A percentile compares a stretch with the other conserved stretches of the same genome.
Conservation (phyloP, 2,329 filamentous ascomycete genomes). For the Sporothrix humicola region DNA sequence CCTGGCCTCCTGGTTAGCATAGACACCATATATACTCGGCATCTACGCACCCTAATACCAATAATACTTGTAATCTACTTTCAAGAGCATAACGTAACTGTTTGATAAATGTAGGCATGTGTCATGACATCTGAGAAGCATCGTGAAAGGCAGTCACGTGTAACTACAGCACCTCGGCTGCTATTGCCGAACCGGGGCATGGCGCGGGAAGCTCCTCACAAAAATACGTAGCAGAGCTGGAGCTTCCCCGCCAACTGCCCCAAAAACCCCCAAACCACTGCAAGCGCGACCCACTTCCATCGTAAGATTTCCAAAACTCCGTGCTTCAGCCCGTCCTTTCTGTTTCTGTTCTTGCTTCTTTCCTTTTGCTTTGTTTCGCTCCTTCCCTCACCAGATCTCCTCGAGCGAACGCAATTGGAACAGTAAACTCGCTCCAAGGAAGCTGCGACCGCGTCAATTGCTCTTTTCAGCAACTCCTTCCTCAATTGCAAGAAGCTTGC, state of each 20-base stretch:
- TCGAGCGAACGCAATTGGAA: too few species aligned
- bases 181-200: conserved; percentile 3
- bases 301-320: background rate
- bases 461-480: background rate
- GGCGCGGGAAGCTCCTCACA: conserved; percentile 1
- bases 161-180: conserved; percentile 9
- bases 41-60: background rate
- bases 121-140: too few species aligned
- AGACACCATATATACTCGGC: background rate
- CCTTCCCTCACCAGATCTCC: too few species aligned
- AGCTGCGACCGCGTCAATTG: background rate
- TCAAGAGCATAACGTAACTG: too few species aligned
- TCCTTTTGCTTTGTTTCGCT: too few species aligned
- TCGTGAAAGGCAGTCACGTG: conserved; percentile 11
- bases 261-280: too few species aligned
- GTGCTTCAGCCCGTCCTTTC: background rate
- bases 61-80: background rate
- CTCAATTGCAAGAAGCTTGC: too few species aligned
- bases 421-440: background rate
- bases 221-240: background rate
- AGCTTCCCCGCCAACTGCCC: conserved; percentile 3
- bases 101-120: too few species aligned
- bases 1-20: background rate
- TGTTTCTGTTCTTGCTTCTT: background rate
- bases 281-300: background rate